Base-by-base conservation (phyloP, 306 rosid species). In the Cicer yamashitae region DNA sequence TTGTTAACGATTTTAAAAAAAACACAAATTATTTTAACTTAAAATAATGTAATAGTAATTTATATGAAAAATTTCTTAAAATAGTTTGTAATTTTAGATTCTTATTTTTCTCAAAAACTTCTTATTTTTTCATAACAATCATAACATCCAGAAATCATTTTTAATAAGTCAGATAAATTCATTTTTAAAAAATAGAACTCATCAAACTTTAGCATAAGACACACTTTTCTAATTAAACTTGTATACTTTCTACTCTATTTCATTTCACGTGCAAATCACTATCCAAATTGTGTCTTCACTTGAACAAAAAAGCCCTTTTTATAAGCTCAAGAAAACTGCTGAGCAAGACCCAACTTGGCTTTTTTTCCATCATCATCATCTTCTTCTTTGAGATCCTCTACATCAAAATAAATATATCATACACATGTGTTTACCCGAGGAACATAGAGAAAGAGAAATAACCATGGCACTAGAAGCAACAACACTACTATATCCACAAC, bases 381-480 rank as follows among this genome's bases (percentile, higher is more conserved):
- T n/a, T 70, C 15, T 6, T 39, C 41, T 15, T 57, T 2, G 11
- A 43, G 34, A 5, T 2, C 7, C 7, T 48, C 7, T 6, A 48
- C 54, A 13, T 30, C 34, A 30, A 30, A 30, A 48, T 12, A 12
- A 1, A 48, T 48, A 51, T 51, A 15, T 14, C 8, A 8, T 54
- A 17, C 58, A 0, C 37, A 80, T 81, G 83, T 84, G 83, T 74
- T 44, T 84, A n/a, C 14, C 80, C 2, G 74, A 76, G 10, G 70
- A 61, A 68, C 70, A 78, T 22, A 66, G 67, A 64, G 78, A 71
- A 2, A 66, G 56, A 6, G 78, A 51, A 50, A 67, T 34, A 74
- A 14, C 38, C 6, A 93, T 96, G 99, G 96, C 98, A 5, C 85
- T 96, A 1, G 98, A 96, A 14, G 91, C 99, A 18, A 88, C 67